Evolutionary conservation across 2,329 filamentous ascomycete species (phyloP).

Genomic region (Dactylellina cionopaga): DNA sequence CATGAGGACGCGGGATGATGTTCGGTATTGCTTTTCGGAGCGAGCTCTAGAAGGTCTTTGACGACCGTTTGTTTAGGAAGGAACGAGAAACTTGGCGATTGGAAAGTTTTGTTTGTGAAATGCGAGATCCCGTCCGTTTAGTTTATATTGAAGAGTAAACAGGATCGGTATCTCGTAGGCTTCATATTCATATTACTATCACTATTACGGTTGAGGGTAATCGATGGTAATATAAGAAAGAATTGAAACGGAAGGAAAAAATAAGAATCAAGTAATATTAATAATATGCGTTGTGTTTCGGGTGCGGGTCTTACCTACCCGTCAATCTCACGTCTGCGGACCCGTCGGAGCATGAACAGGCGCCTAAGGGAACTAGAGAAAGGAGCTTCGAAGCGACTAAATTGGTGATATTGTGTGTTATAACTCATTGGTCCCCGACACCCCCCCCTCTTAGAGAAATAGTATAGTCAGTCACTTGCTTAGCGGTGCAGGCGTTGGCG

Average conservation of each 20-base stretch:
- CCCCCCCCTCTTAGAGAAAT: too few relatives aligned
- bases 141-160: too few relatives aligned
- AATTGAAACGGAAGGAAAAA: too few relatives aligned
- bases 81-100: slow-evolving; percentile 26
- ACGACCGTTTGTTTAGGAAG: slow-evolving; percentile 36
- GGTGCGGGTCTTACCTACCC: background rate
- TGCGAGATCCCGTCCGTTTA: slow-evolving; percentile 1
- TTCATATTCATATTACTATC: too few relatives aligned
- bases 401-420: slow-evolving; percentile 1
- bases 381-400: slow-evolving; percentile 21
- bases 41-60: slow-evolving; percentile 38
- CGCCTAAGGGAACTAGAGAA: slow-evolving; percentile 19
- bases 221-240: too few relatives aligned
- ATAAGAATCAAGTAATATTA: too few relatives aligned
- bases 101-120: background rate
- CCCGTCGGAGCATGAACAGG: slow-evolving; percentile 16
- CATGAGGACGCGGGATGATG: slow-evolving; percentile 3
- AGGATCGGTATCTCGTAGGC: too few relatives aligned
- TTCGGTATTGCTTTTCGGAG: slow-evolving; percentile 7
- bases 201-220: too few relatives aligned
- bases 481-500: slow-evolving; percentile 11
- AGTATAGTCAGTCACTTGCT: too few relatives aligned
- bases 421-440: background rate
- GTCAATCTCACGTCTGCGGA: background rate
- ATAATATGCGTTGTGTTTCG: background rate